Conservation (phyloP, 345 rosid genomes). For the Moricandia arvensis region DNA sequence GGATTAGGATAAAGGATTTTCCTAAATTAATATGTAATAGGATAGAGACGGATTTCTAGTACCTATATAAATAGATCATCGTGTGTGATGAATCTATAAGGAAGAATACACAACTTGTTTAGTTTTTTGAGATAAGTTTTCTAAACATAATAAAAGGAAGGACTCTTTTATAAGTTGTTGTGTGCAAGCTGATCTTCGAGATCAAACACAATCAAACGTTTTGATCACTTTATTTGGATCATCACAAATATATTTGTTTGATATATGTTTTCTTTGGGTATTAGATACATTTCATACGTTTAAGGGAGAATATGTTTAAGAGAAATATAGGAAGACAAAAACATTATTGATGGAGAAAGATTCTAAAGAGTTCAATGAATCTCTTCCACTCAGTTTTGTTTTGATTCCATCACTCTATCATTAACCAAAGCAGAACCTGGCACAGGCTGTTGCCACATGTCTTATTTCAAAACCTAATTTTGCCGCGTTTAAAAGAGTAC, state of each 20-base stretch:
- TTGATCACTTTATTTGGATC: too few relatives aligned
- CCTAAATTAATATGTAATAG: too few relatives aligned
- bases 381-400: slow-evolving; percentile 8
- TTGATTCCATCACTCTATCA: slow-evolving; percentile 16
- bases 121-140: too few relatives aligned
- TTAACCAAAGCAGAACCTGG: slow-evolving; percentile 3
- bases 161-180: too few relatives aligned
- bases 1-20: too few relatives aligned
- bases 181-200: too few relatives aligned
- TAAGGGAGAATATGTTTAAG: slow-evolving; percentile 4
- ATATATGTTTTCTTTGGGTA: neutral
- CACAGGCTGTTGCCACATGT: slow-evolving; percentile 26
- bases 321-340: neutral
- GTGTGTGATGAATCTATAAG: too few relatives aligned
- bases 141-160: too few relatives aligned
- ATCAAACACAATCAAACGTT: too few relatives aligned
- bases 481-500: slow-evolving; percentile 21
- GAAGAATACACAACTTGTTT: too few relatives aligned
- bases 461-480: slow-evolving; percentile 17
- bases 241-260: neutral
- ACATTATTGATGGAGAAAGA: slow-evolving; percentile 11
- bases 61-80: too few relatives aligned
- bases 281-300: neutral
- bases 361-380: slow-evolving; percentile 25
- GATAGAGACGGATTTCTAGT: too few relatives aligned